Base-by-base conservation (phyloP, 2,329 filamentous ascomycete genomes). In the Malbranchea zuffiana region DNA sequence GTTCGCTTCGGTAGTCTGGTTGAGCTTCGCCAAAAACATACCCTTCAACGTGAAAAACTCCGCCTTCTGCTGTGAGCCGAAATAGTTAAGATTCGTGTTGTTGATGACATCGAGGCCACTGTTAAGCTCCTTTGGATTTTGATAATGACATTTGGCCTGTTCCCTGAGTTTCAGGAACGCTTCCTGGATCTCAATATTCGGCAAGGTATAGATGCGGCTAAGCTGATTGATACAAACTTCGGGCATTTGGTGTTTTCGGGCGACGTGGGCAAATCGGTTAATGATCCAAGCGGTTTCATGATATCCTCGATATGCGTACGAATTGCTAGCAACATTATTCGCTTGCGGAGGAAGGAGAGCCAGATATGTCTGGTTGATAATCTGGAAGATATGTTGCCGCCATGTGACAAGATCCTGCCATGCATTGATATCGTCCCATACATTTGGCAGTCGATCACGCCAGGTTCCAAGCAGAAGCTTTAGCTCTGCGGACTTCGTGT, bases 221-320 rank as follows among this genome's bases (percentile, higher is more conserved):
- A 99, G 74, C 55, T 99, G 90, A 47, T 76, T 88, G 61, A 98
- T 95, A 65, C 92, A 99, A 19, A 98, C 90, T 45, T 98, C 90
- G 0, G 87, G 84, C 49, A 99, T 76, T 49, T 83, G 88, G 60
- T 99, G 90, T 67, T 98, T 98, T 40, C 90, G 79, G 32, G 90
- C 90, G 27, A 98, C 90, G 55, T 98, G 90, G 1, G 90, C 92
- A 53, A 98, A 99, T 12, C 90, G 75, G 59, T 99, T 99, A 62
- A 99, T 98, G 49, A 98, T 99, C 90, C 90, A 99, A 2, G 90
- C 90, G 8, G 90, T 98, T 64, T 99, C 90, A 52, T 99, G 90
- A 55, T 94, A 98, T 17, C 90, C 90, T 29, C 90, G 78, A 57
- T 98, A 99, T 0, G 90, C 90, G 58, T 90, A 96, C 0, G 87